Conservation (phyloP, 257 asterid species). For the Knoxia roxburghii region DNA sequence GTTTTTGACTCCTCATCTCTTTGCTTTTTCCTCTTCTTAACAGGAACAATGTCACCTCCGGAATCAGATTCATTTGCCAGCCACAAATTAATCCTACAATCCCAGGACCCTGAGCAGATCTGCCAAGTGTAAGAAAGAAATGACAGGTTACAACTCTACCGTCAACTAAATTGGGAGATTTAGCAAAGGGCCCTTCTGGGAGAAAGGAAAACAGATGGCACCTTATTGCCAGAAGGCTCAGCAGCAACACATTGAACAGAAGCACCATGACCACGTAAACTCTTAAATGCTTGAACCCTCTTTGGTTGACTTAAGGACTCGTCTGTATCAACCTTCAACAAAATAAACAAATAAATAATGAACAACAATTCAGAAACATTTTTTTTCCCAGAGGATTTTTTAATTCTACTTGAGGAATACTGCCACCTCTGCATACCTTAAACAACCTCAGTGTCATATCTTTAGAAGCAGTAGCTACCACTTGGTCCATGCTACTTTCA, state of each 20-base stretch:
- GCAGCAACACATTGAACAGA: constrained; percentile 81
- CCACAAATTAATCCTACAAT: constrained; percentile 73
- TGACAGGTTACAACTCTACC: constrained; percentile 14
- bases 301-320: constrained; percentile 45
- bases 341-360: not conserved
- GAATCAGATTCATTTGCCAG: constrained; percentile 38
- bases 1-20: constrained; percentile 46
- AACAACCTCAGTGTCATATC: constrained; percentile 83
- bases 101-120: constrained; percentile 99
- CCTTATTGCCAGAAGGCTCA: constrained; percentile 73
- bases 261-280: constrained; percentile 71
- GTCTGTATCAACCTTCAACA: constrained; percentile 54
- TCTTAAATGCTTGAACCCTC: constrained; percentile 53
- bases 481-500: constrained; percentile 35
- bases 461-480: constrained; percentile 89
- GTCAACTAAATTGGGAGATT: constrained; percentile 3
- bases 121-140: constrained; percentile 26
- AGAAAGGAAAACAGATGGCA: constrained; percentile 23
- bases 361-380: constrained; percentile 17
- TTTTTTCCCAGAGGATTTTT: constrained; percentile 6
- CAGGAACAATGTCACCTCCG: constrained; percentile 48
- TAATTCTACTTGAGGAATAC: constrained; percentile 11
- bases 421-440: constrained; percentile 56
- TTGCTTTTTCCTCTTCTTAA: constrained; percentile 77
- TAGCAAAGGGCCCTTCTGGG: constrained; percentile 1